Percentiles rank a stretch among this genome's conserved stretches.
phyloP scores from a whole-genome alignment of 108 stramenopile species.

The Epithemia pelagica region DNA sequence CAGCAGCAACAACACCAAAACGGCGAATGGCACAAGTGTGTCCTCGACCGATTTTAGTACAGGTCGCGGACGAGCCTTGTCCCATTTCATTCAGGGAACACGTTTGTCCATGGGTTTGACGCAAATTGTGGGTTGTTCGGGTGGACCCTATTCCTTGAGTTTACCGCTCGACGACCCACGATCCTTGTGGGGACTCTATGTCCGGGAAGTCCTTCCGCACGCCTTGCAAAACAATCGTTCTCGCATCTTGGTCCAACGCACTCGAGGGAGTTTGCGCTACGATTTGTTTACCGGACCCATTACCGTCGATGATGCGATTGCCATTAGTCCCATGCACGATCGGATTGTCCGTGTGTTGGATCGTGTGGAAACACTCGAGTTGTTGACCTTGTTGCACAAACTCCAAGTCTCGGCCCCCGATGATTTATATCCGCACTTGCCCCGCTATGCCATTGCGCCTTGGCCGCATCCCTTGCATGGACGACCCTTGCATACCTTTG shows the following conservation, averaged over 20 bases:
- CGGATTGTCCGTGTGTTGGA: constrained; percentile 26
- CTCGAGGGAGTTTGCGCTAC: constrained; percentile 33
- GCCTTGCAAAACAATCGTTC: constrained; percentile 16
- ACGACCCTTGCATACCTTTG: neutral
- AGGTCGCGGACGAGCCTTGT: constrained; percentile 33
- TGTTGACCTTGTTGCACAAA: constrained; percentile 12
- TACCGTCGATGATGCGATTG: constrained; percentile 46
- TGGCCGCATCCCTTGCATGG: neutral
- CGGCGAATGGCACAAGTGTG: too few species aligned
- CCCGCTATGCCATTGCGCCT: neutral
- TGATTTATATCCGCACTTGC: neutral
- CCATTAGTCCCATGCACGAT: constrained; percentile 52
- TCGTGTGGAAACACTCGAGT: constrained; percentile 20
- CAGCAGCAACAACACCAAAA: too few species aligned
- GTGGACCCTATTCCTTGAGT: constrained; percentile 24
- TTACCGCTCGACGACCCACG: constrained; percentile 18
- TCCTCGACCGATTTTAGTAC: constrained; percentile 40
- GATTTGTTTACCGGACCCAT: constrained; percentile 37
- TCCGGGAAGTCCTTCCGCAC: constrained; percentile 16
- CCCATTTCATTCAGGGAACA: constrained; percentile 33
- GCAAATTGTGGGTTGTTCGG: constrained; percentile 43
- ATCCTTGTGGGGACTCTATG: constrained; percentile 37
- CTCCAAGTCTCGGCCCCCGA: neutral
- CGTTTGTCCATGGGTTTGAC: constrained; percentile 34
- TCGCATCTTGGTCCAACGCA: constrained; percentile 27